Conservation (phyloP, 441 rosid genomes). For the Mallotus japonicus region DNA sequence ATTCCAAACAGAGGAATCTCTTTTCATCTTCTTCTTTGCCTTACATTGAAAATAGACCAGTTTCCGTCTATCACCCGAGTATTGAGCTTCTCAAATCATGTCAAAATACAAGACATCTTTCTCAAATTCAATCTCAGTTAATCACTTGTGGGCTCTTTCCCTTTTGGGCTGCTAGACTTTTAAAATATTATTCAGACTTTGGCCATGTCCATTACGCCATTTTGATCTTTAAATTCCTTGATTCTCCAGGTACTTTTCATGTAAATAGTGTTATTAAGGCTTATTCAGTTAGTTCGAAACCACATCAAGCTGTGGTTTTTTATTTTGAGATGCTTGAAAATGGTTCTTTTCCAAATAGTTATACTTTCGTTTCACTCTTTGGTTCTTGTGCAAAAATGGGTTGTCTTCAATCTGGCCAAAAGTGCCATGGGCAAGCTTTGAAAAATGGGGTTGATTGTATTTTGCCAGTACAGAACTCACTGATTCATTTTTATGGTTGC, state of each 20-base stretch:
- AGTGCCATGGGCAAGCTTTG: constrained; percentile 59
- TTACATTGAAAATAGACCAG: constrained; percentile 17
- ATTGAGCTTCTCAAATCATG: constrained; percentile 38
- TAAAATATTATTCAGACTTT: constrained; percentile 44
- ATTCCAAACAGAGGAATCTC: constrained; percentile 2
- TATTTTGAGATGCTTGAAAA: constrained; percentile 42
- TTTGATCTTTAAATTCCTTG: constrained; percentile 42
- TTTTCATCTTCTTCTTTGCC: constrained; percentile 21
- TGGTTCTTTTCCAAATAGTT: constrained; percentile 60
- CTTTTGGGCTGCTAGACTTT: constrained; percentile 47
- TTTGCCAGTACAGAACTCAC: constrained; percentile 52
- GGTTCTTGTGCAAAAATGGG: constrained; percentile 40
- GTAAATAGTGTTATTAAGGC: constrained; percentile 50
- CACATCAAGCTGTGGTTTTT: constrained; percentile 39
- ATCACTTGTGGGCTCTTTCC: constrained; percentile 55
- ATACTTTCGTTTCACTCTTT: constrained; percentile 54
- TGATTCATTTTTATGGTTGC: constrained; percentile 47
- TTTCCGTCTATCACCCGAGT: constrained; percentile 25
- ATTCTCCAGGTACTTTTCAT: constrained; percentile 35
- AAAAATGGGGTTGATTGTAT: constrained; percentile 48
- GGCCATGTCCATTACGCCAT: constrained; percentile 42
- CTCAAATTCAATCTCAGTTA: constrained; percentile 59
- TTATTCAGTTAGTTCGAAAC: constrained; percentile 43
- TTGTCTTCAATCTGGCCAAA: constrained; percentile 41
- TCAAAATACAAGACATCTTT: constrained; percentile 32